Evolutionary conservation across 2,329 filamentous ascomycete genomes (phyloP), one percentile per base, ranked within the genome.

Genomic region (Capronia epimyces): DNA sequence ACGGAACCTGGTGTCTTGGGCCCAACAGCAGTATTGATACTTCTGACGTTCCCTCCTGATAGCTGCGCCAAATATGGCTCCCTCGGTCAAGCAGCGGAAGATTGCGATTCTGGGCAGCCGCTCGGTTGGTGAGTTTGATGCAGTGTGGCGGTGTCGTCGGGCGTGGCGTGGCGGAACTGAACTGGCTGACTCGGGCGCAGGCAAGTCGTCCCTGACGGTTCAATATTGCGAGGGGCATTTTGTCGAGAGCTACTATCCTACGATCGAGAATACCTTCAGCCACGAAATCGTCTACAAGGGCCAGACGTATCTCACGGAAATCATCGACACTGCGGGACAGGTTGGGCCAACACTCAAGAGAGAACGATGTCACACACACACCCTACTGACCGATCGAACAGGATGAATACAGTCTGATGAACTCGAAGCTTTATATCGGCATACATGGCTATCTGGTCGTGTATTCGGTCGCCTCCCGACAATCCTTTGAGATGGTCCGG

Each of bases 361-460:
- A 34, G 18, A 24, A 46, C 16, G 42, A 27, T 18, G 16, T n/a
- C n/a, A n/a, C n/a, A n/a, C n/a, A n/a, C n/a, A n/a, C n/a, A n/a
- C n/a, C n/a, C n/a, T 12, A 51, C 15, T 24, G 20, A 25, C 48
- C 45, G 47, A 50, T 15, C 5, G 27, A 50, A 53, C 65, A 93
- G 85, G 93, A 98, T 75, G 93, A 98, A 72, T 98, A 98, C 76
- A 95, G 88, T 67, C 96, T 97, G 60, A 78, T 98, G 56, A 97
- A 96, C 71, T 95, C 88, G 57, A 97, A 97, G 75, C 91, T 57
- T 39, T 97, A 97, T 65, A 97, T 98, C 68, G 93, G 93, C 57
- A 97, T 97, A 61, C 93, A 98, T 74, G 93, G 93, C 50, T 98
- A 97, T 71, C 89, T 98, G 80, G 85, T 98, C 54, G 91, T 96